Conservation (phyloP, 345 rosid species). For the Arabis alpina region DNA sequence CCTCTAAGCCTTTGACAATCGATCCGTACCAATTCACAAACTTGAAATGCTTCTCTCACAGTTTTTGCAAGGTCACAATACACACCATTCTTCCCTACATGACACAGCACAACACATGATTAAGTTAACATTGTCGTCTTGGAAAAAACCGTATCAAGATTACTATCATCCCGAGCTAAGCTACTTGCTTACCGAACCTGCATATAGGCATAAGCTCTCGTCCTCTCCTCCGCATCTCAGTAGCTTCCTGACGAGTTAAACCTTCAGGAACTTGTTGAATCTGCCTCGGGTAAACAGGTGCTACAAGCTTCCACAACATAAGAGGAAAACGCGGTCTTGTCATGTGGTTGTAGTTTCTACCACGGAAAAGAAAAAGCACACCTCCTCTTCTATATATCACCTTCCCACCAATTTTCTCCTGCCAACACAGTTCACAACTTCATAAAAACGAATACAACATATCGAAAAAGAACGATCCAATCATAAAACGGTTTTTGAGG, state of each 20-base stretch:
- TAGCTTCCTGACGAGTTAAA: conserved; percentile 67
- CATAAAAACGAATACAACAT: conserved; percentile 14
- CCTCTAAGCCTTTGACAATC: too few relatives aligned
- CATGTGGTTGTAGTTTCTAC: conserved; percentile 88
- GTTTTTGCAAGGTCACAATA: conserved; percentile 65
- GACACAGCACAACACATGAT: conserved; percentile 3
- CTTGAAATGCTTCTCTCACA: conserved; percentile 90
- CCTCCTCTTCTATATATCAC: conserved; percentile 80
- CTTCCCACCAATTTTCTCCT: conserved; percentile 94
- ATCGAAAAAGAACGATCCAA: too few relatives aligned
- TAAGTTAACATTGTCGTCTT: not conserved
- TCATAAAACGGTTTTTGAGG: too few relatives aligned
- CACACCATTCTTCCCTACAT: conserved; percentile 85
- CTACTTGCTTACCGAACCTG: conserved; percentile 63
- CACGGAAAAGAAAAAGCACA: conserved; percentile 77
- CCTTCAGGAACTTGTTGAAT: conserved; percentile 73
- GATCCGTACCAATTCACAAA: conserved; percentile 82
- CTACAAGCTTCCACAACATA: conserved; percentile 88
- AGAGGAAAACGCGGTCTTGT: conserved; percentile 82
- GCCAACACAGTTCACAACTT: conserved; percentile 36
- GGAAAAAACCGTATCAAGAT: not conserved
- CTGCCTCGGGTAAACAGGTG: conserved; percentile 83
- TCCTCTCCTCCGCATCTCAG: conserved; percentile 82
- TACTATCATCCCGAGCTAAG: not conserved
- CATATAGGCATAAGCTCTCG: conserved; percentile 72